Conservation (phyloP, 1,284 basidiomycete species). For the Marasmius oreades region DNA sequence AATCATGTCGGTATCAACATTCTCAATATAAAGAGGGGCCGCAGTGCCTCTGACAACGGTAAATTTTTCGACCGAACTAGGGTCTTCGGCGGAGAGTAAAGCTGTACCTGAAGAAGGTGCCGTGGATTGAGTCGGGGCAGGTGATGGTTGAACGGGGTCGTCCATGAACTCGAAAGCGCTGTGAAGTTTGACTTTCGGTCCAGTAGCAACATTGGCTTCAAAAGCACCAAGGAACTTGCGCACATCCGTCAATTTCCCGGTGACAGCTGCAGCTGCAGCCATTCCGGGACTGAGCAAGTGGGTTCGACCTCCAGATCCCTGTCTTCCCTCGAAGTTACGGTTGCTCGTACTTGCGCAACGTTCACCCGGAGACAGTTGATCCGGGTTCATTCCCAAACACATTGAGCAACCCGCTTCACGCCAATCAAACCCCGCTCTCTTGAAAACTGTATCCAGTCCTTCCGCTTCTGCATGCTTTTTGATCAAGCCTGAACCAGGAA, state of each 20-base stretch:
- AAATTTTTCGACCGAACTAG: constrained; percentile 76
- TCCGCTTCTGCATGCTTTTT: constrained; percentile 96
- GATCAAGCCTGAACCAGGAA: constrained; percentile 92
- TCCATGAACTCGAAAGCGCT: constrained; percentile 76
- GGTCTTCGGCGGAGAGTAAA: constrained; percentile 48
- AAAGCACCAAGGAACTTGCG: constrained; percentile 70
- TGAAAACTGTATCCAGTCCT: constrained; percentile 88
- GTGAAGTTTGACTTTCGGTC: constrained; percentile 61
- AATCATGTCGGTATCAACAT: constrained; percentile 97
- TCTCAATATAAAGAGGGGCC: constrained; percentile 88
- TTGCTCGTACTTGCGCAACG: constrained; percentile 96
- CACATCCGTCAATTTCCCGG: constrained; percentile 86
- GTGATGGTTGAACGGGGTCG: constrained; percentile 68
- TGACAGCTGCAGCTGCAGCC: constrained; percentile 93
- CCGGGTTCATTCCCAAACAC: constrained; percentile 98
- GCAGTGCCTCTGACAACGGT: constrained; percentile 79
- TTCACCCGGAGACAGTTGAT: constrained; percentile 87
- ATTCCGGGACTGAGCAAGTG: constrained; percentile 94
- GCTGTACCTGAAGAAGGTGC: constrained; percentile 25
- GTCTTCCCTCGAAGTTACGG: constrained; percentile 94
- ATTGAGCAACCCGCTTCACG: constrained; percentile 97
- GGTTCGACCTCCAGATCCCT: constrained; percentile 90
- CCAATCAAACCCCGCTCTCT: constrained; percentile 96
- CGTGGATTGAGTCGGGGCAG: constrained; percentile 42
- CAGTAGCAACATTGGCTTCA: constrained; percentile 41